Evolutionary conservation across 164 flowering plant species (phyloP).

Genomic region (Hamamelis virginiana): DNA sequence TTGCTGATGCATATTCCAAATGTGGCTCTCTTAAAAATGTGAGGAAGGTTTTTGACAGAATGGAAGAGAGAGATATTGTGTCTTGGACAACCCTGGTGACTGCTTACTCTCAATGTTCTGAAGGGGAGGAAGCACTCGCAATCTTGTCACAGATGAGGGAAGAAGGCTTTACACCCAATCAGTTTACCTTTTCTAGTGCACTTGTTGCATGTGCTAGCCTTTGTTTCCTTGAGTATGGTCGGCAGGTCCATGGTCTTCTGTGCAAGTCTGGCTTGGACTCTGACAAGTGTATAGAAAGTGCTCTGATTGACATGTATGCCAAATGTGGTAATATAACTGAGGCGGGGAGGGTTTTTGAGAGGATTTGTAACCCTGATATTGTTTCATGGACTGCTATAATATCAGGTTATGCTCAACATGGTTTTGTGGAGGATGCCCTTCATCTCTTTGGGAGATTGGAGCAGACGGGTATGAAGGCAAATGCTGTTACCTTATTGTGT

Average conservation of each 20-base stretch:
- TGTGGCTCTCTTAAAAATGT: slow-evolving; percentile 54
- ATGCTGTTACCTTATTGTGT: slow-evolving; percentile 50
- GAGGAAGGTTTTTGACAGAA: slow-evolving; percentile 42
- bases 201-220: slow-evolving; percentile 54
- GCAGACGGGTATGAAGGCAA: slow-evolving; percentile 30
- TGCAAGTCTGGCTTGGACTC: slow-evolving; percentile 36
- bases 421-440: slow-evolving; percentile 41
- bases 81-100: slow-evolving; percentile 65
- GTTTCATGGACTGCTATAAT: slow-evolving; percentile 70
- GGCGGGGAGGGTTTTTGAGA: slow-evolving; percentile 40
- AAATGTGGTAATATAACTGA: slow-evolving; percentile 55
- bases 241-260: slow-evolving; percentile 49
- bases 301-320: slow-evolving; percentile 65
- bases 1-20: slow-evolving; percentile 63
- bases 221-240: slow-evolving; percentile 48
- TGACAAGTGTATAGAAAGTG: slow-evolving; percentile 48
- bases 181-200: slow-evolving; percentile 45
- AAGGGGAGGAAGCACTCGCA: slow-evolving; percentile 40
- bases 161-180: slow-evolving; percentile 49
- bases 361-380: slow-evolving; percentile 40
- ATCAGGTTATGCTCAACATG: slow-evolving; percentile 60
- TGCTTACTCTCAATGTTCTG: slow-evolving; percentile 43
- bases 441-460: slow-evolving; percentile 50
- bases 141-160: slow-evolving; percentile 49
- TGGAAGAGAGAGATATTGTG: slow-evolving; percentile 52